These are phyloP conservation scores for Claviceps africana DNA, from an alignment of 2,329 filamentous ascomycete species.

Conservation along the genomic window DNA sequence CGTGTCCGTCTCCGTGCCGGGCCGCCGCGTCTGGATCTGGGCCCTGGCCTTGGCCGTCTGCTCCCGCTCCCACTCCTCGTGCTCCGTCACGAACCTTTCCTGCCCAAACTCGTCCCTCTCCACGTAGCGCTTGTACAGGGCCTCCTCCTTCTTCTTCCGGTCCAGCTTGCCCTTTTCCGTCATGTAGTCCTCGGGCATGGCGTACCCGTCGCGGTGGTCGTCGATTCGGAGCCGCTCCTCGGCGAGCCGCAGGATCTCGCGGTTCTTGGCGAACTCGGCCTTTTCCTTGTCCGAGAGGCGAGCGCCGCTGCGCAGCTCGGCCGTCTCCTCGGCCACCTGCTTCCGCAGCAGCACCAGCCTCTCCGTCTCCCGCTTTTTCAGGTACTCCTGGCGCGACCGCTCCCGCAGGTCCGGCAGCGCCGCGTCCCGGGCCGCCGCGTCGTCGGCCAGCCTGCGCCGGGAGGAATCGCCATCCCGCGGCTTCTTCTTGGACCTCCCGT, in stretches of 20 bases:
- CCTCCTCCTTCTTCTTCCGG: constrained; percentile 73
- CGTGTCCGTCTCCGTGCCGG: constrained; percentile 62
- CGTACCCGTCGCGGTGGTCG: constrained; percentile 82
- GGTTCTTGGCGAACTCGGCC: constrained; percentile 77
- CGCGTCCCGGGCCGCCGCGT: constrained; percentile 50
- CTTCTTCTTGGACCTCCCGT: constrained; percentile 54
- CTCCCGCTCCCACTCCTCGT: constrained; percentile 91
- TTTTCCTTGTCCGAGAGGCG: constrained; percentile 65
- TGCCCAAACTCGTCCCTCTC: constrained; percentile 77
- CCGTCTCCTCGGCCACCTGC: constrained; percentile 79
- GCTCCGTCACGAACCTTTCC: constrained; percentile 81
- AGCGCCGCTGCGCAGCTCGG: constrained; percentile 64
- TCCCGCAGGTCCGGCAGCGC: constrained; percentile 71
- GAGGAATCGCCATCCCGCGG: constrained; percentile 43
- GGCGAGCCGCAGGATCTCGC: constrained; percentile 65
- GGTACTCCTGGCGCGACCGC: constrained; percentile 78
- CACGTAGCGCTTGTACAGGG: constrained; percentile 79
- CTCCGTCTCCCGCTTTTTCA: constrained; percentile 84
- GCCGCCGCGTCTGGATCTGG: constrained; percentile 59
- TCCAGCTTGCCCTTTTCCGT: constrained; percentile 87
- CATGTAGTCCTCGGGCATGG: constrained; percentile 88
- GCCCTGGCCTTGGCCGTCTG: constrained; percentile 78
- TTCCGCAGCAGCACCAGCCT: constrained; percentile 72
- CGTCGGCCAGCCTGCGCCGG: constrained; percentile 33
- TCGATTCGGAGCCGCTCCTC: constrained; percentile 80